Percentiles rank a stretch among this genome's conserved stretches.
phyloP scores from a whole-genome alignment of 1,139 yeast genomes.

The Waltiozyma solani region DNA sequence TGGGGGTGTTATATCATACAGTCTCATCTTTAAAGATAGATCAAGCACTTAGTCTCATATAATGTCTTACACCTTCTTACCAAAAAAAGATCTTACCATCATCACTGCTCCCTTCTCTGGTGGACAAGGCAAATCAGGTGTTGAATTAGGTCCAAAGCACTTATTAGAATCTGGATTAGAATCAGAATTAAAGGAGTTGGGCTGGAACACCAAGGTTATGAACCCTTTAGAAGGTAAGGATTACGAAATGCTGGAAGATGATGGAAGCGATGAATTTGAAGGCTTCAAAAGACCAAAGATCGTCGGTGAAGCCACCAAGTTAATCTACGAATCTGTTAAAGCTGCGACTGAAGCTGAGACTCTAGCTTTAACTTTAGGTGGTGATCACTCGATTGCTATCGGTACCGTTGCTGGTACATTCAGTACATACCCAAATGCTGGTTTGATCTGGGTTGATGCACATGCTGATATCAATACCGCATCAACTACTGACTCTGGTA shows the following conservation, averaged over 20 bases:
- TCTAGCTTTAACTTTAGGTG: conserved; percentile 84
- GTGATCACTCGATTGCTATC: conserved; percentile 94
- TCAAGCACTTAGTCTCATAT: neutral
- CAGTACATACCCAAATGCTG: conserved; percentile 74
- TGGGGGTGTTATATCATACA: no score
- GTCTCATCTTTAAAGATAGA: neutral
- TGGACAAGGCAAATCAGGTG: conserved; percentile 95
- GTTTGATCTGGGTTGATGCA: conserved; percentile 94
- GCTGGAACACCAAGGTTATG: conserved; percentile 55
- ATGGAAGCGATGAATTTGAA: conserved; percentile 38
- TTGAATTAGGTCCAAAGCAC: conserved; percentile 86
- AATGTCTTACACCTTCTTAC: neutral
- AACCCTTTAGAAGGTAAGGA: conserved; percentile 47
- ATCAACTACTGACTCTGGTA: conserved; percentile 78
- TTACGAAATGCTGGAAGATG: conserved; percentile 30
- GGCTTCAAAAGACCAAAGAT: conserved; percentile 65
- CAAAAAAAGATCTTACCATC: conserved; percentile 15
- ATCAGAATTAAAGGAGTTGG: conserved; percentile 50
- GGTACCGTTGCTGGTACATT: conserved; percentile 86
- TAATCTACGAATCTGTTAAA: conserved; percentile 53
- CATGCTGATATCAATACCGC: conserved; percentile 97
- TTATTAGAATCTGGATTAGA: conserved; percentile 65
- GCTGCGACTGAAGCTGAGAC: conserved; percentile 36
- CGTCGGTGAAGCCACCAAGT: conserved; percentile 65
- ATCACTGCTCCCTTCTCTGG: conserved; percentile 76